A percentile compares a stretch with the other conserved stretches of the same genome.
Evolutionary conservation across 768 basidiomycete species (phyloP).

Genomic region (Mycena rosella): DNA sequence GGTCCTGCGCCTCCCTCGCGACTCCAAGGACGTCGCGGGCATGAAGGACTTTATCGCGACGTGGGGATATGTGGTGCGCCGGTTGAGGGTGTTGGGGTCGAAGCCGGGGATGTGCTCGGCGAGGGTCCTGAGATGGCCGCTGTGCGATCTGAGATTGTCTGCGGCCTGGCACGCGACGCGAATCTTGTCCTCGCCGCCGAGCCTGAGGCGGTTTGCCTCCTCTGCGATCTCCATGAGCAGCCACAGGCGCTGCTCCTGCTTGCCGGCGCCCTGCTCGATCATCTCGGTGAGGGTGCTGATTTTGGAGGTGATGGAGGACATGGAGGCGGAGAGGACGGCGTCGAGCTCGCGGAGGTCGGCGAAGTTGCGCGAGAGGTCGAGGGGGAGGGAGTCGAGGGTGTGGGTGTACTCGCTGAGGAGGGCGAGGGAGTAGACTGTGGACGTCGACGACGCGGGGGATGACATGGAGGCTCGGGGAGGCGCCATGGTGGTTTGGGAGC

Average conservation of each 20-base stretch:
- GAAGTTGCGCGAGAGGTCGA: conserved; percentile 94
- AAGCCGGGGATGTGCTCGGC: conserved; percentile 75
- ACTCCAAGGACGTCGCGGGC: conserved; percentile 71
- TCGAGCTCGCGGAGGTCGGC: conserved; percentile 98
- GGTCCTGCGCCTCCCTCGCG: conserved; percentile 72
- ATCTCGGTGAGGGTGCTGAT: conserved; percentile 80
- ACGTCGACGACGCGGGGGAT: conserved; percentile 42
- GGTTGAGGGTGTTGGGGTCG: conserved; percentile 66
- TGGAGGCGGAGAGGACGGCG: conserved; percentile 93
- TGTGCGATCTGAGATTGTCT: conserved; percentile 83
- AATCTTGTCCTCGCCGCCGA: conserved; percentile 98
- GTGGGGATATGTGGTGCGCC: conserved; percentile 82
- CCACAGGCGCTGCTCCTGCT: conserved; percentile 83
- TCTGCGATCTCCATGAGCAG: conserved; percentile 95
- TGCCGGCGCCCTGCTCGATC: conserved; percentile 73
- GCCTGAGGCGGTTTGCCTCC: conserved; percentile 90
- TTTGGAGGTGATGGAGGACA: conserved; percentile 84
- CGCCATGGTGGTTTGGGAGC: conserved; percentile 45
- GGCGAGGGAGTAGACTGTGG: conserved; percentile 71
- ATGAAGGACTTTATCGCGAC: conserved; percentile 77
- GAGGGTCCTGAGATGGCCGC: conserved; percentile 70
- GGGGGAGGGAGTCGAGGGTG: conserved; percentile 92
- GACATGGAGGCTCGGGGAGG: conserved; percentile 50
- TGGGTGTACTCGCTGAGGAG: conserved; percentile 90
- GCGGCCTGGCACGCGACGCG: conserved; percentile 92